Evolutionary conservation across 75 land plant species (phyloP).

Genomic region (Gnetum montanum): DNA sequence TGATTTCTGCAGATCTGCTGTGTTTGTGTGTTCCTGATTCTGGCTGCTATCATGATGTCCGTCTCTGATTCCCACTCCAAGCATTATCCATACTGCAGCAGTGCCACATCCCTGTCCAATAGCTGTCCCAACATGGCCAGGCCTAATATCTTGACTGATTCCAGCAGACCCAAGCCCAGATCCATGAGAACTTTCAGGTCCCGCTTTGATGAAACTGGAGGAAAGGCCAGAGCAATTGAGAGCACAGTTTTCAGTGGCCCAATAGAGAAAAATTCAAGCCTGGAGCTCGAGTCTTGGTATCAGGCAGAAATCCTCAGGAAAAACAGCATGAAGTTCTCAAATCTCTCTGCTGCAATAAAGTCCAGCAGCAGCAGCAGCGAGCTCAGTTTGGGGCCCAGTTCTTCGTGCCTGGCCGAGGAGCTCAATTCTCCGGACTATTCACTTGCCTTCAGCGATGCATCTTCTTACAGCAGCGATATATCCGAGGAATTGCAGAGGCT

Average conservation of each 20-base stretch:
- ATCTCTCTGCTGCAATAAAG: background rate
- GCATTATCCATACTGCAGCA: background rate
- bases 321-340: background rate
- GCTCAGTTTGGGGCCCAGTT: background rate
- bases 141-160: no score
- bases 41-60: slow-evolving; percentile 7
- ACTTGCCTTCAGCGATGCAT: slow-evolving; percentile 7
- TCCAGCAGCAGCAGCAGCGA: slow-evolving; percentile 6
- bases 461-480: slow-evolving; percentile 5
- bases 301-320: background rate
- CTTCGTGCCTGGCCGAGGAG: slow-evolving; percentile 3
- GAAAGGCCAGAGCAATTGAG: slow-evolving; percentile 3
- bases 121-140: slow-evolving; percentile 3
- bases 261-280: background rate
- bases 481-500: slow-evolving; percentile 6
- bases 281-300: background rate
- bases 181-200: slow-evolving; percentile 5
- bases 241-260: slow-evolving; percentile 8
- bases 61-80: slow-evolving; percentile 5
- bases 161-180: background rate
- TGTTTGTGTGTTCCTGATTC: background rate
- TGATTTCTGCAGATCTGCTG: slow-evolving; percentile 2
- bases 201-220: background rate
- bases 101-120: slow-evolving; percentile 3
- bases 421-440: slow-evolving; percentile 1